Conservation (phyloP, 441 rosid species). For the Gossypium schwendimanii region DNA sequence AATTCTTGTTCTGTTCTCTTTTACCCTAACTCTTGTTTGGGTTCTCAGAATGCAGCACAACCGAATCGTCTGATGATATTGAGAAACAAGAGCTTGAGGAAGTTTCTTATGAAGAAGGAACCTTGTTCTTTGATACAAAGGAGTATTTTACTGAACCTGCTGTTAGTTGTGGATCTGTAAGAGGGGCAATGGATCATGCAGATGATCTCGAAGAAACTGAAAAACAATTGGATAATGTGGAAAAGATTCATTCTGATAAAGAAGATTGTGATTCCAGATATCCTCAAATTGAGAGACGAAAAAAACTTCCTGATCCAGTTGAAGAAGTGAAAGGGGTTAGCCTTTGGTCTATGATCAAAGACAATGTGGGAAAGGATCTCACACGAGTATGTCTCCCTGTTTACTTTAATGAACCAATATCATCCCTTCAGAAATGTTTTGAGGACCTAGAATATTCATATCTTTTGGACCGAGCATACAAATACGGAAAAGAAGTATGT, state of each 20-base stretch:
- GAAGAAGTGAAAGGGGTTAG: conserved; percentile 95
- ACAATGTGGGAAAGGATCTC: conserved; percentile 93
- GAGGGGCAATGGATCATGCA: conserved; percentile 19
- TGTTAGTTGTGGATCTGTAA: conserved; percentile 28
- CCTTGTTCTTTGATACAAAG: conserved; percentile 60
- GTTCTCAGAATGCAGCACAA: conserved; percentile 84
- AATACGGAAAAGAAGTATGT: conserved; percentile 73
- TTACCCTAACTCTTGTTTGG: conserved; percentile 15
- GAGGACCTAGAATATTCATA: conserved; percentile 83
- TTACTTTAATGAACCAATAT: conserved; percentile 91
- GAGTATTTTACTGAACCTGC: conserved; percentile 58
- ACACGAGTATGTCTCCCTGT: conserved; percentile 96
- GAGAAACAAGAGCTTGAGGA: conserved; percentile 84
- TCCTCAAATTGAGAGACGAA: conserved; percentile 54
- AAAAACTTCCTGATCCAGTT: conserved; percentile 80
- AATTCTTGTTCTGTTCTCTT: conserved; percentile 12
- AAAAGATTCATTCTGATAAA: conserved; percentile 34
- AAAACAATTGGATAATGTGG: conserved; percentile 26
- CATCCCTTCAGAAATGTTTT: conserved; percentile 91
- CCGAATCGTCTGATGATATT: conserved; percentile 84
- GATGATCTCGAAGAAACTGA: conserved; percentile 17
- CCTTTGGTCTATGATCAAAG: conserved; percentile 96
- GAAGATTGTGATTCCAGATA: conserved; percentile 26
- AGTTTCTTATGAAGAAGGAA: conserved; percentile 63
- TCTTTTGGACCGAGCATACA: conserved; percentile 75